Base-by-base conservation (phyloP, 73 alveolate species). In the Blepharisma stoltei region DNA sequence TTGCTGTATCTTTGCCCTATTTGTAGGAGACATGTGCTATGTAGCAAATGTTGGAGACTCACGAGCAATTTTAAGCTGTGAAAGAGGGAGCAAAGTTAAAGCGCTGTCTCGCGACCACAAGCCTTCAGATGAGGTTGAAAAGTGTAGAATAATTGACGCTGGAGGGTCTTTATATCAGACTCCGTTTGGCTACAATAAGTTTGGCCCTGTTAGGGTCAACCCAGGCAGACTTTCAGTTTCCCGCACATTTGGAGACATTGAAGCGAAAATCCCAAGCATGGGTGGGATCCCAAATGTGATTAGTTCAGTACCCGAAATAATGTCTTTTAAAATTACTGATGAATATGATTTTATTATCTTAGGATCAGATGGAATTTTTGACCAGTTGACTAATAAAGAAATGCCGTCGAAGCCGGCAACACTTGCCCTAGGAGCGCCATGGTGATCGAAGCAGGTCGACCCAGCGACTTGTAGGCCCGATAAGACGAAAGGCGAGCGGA, bases 41-140 rank as follows among this genome's bases (percentile, higher is more conserved):
- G 90, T 91, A 0, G 97, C 93, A 8, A 95, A 95, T 67, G 91
- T 92, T 52, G 99, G 99, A 11, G 99, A 95, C 81, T 80, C 94
- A 44, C 78, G 99, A 54, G 97, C 99, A 6, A 89, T 95, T 18
- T 70, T 90, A 6, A 83, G 95, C 60, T 73, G 83, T 65, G 80
- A 90, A 54, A 76, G 78, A 38, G 98, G 97, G 7, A 78, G 80
- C 55, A 76, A 75, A 18, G 82, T 77, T 32, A 70, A 71, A 7
- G 82, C 76, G 38, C 81, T 95, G 54, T 84, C 94, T 54, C 78
- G 70, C 49, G 99, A 95, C 76, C 99, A 95, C 54, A 92, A 94
- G 80, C 99, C 99, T 66, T 85, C 77, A 14, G 84, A 76, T 18
- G 27, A 11, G n/a, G 65, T 50, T 25, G 99, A 94, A 80, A 84